phyloP scores from a whole-genome alignment of 495 filamentous ascomycete genomes.

The Penicillium fimorum region DNA sequence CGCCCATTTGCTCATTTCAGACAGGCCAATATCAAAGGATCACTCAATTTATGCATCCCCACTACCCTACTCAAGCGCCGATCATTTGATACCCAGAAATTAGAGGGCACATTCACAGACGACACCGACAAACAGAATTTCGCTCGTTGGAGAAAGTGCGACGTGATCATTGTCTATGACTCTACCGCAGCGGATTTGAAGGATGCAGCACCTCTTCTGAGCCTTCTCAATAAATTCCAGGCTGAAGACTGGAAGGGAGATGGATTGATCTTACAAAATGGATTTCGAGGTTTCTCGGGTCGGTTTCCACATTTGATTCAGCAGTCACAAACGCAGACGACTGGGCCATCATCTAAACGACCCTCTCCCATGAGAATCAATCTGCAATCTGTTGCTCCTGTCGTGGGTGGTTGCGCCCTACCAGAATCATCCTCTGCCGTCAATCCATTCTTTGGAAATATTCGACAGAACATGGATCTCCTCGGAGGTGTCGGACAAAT shows the following conservation, averaged over 20 bases:
- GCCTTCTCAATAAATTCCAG: slow-evolving; percentile 89
- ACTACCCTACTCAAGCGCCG: slow-evolving; percentile 89
- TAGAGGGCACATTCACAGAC: slow-evolving; percentile 82
- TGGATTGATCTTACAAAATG: slow-evolving; percentile 66
- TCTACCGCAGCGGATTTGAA: slow-evolving; percentile 68
- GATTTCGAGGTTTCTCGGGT: slow-evolving; percentile 50
- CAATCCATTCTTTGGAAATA: slow-evolving; percentile 95
- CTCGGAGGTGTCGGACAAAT: slow-evolving; percentile 93
- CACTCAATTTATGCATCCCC: slow-evolving; percentile 91
- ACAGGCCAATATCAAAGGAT: slow-evolving; percentile 68
- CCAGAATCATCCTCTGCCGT: slow-evolving; percentile 63
- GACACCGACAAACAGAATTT: slow-evolving; percentile 73
- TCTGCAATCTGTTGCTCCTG: slow-evolving; percentile 62
- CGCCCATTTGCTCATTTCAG: slow-evolving; percentile 82
- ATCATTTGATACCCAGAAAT: slow-evolving; percentile 87
- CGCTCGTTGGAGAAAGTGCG: slow-evolving; percentile 67
- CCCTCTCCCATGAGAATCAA: slow-evolving; percentile 47
- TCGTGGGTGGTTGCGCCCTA: slow-evolving; percentile 84
- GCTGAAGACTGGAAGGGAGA: slow-evolving; percentile 78
- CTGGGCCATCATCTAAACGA: slow-evolving; percentile 37
- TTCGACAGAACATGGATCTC: slow-evolving; percentile 94
- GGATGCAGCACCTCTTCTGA: slow-evolving; percentile 72
- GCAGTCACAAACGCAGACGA: slow-evolving; percentile 24
- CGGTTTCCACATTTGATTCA: slow-evolving; percentile 47
- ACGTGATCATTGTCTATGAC: slow-evolving; percentile 86